A percentile compares a stretch with the other conserved stretches of the same genome.
Conservation (phyloP, 164 flowering plant species). For the Magnolia officinalis region DNA sequence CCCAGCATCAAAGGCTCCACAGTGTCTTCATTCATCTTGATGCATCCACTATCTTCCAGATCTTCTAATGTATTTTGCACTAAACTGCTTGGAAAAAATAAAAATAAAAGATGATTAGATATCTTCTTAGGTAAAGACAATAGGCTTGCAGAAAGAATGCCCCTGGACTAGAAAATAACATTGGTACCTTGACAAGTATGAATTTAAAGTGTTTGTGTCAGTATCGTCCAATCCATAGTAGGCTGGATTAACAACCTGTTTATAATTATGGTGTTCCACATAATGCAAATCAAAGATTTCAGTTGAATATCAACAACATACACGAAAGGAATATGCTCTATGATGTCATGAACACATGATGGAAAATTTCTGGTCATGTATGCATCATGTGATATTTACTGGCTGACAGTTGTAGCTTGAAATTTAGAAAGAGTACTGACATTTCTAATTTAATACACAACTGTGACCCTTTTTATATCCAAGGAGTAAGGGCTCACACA, state of each 20-base stretch:
- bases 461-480: too few relatives aligned
- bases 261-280: background rate
- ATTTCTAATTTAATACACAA: too few relatives aligned
- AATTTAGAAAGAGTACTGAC: too few relatives aligned
- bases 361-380: too few relatives aligned
- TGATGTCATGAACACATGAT: background rate
- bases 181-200: constrained; percentile 80
- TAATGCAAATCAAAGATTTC: background rate
- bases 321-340: background rate
- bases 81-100: constrained; percentile 45
- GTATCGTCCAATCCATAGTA: constrained; percentile 80
- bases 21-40: constrained; percentile 65
- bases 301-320: background rate
- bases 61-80: constrained; percentile 89
- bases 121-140: constrained; percentile 2
- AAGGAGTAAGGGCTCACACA: too few relatives aligned
- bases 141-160: background rate
- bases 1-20: constrained; percentile 89
- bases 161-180: constrained; percentile 2
- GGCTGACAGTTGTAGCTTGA: too few relatives aligned
- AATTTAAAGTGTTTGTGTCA: constrained; percentile 57
- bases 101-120: background rate
- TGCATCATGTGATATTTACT: too few relatives aligned
- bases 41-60: constrained; percentile 95
- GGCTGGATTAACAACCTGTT: constrained; percentile 87